Evolutionary conservation across 139 green algal species (phyloP), one percentile per base, ranked within the genome.

Genomic region (Volvox africanus): DNA sequence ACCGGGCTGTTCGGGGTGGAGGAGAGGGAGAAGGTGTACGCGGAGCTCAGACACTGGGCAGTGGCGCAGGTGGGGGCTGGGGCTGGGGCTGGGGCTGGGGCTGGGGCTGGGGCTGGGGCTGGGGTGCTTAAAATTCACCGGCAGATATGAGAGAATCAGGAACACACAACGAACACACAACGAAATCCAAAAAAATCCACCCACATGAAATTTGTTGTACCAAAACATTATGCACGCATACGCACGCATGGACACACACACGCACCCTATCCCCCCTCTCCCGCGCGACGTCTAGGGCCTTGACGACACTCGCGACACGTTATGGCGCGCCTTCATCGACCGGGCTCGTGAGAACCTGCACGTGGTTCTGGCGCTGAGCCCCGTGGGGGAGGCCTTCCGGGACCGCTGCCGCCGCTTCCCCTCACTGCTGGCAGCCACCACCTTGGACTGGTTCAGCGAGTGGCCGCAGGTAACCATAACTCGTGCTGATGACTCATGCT

Each of bases 361-460:
- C 93, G 77, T 98, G 35, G 93, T 99, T 77, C 94, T 99, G 80
- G 94, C 95, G 80, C 97, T 98, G 93, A 97, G 92, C 80, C 97
- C 97, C 24, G 97, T 98, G 19, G 97, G 97, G 11, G 95, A 97
- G 24, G 94, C 93, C 19, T 98, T 98, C 96, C 89, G 96, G 17
- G 26, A 44, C 26, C 65, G 61, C 44, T 97, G 95, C 91, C 94
- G 94, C n/a, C 93, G 94, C 91, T 92, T 88, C 80, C 89, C 89
- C n/a, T 79, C 67, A 21, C 89, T 98, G 95, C 94, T 97, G 94
- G 86, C 86, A 0, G 86, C 86, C 32, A 93, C 85, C 92, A 99
- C 96, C 79, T 97, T 99, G 36, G 95, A 98, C 92, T 98, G 97
- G 97, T 98, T 96, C 93, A 94, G 80, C 55, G 89, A 95, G 35